Percentiles rank a stretch among this genome's conserved stretches.
Evolutionary conservation across 805 yeast genomes (phyloP).

Genomic region (Cyberlindnera maclurae): DNA sequence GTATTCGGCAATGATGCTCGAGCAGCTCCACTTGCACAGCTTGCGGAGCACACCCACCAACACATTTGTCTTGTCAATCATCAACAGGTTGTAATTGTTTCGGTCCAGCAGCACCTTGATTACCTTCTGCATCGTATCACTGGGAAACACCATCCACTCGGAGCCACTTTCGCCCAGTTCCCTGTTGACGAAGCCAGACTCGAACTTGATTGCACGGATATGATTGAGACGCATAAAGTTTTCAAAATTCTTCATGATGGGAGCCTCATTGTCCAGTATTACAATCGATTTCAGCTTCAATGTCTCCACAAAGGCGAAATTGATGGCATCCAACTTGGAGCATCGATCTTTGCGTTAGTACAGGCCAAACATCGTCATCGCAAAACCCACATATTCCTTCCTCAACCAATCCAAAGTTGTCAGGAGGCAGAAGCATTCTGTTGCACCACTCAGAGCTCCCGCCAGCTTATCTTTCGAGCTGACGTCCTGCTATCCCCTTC

Average conservation of each 20-base stretch:
- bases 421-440: constrained; percentile 83
- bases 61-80: constrained; percentile 76
- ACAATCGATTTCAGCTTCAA: constrained; percentile 61
- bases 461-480: no score
- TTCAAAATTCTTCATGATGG: constrained; percentile 57
- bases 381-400: constrained; percentile 52
- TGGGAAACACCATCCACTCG: constrained; percentile 70
- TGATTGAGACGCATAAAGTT: constrained; percentile 53
- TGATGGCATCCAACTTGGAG: constrained; percentile 66
- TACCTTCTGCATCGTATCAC: constrained; percentile 54
- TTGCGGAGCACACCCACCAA: constrained; percentile 76
- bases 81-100: constrained; percentile 56
- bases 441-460: no score
- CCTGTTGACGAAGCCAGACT: constrained; percentile 23
- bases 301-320: constrained; percentile 72
- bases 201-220: constrained; percentile 38
- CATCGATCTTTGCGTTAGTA: constrained; percentile 46
- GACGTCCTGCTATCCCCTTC: no score
- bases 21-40: constrained; percentile 83
- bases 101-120: constrained; percentile 58
- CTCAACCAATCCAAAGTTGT: constrained; percentile 87
- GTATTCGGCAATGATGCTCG: constrained; percentile 80
- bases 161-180: constrained; percentile 19
- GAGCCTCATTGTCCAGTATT: constrained; percentile 78
- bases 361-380: not conserved